Base-by-base conservation (phyloP, 2,329 filamentous ascomycete genomes). In the Colletotrichum phormii region DNA sequence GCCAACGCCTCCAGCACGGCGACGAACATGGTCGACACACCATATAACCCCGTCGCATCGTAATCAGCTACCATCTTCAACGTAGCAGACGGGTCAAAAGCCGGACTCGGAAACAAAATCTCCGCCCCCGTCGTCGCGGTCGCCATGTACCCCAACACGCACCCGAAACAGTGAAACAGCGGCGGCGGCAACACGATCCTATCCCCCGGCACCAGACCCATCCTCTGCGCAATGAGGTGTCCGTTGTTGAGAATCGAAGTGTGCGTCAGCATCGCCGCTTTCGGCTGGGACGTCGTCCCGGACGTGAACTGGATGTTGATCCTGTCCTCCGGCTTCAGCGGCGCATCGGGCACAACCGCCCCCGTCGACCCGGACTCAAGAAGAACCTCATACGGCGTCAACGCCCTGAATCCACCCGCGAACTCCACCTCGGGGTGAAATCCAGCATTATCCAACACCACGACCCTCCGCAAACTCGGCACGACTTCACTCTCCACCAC, bases 261-360 rank as follows among this genome's bases (percentile, higher is more conserved):
- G 83, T 98, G 96, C 0, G 90, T 92, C 37, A 99, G 88, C 85
- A 95, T 97, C 1, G 96, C 96, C 0, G 97, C 97, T 84, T 98
- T 98, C 26, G 95, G 96, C 78, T 89, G 87, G 0, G 94, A 94
- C 0, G 97, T 98, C 0, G 97, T 98, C n/a, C 96, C 97, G 0
- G 93, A 96, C 0, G 97, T 99, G 84, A 98, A 98, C 81, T 98
- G 96, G 75, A 98, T 98, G 80, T 98, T 98, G 76, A 97, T 92
- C 2, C 93, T 91, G 63, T 98, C 96, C 73, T 89, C 81, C 0
- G 91, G 86, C 18, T 85, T 76, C 1, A 92, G 85, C 0, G 84
- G 84, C 29, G 80, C 67, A 66, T 88, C 85, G 0, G 88, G 87
- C 24, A 74, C 78, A 2, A 90, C 77, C 2, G 80, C 22, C 0